Conservation (phyloP, 352 stramenopile genomes). For the Thraustochytrium sp. region DNA sequence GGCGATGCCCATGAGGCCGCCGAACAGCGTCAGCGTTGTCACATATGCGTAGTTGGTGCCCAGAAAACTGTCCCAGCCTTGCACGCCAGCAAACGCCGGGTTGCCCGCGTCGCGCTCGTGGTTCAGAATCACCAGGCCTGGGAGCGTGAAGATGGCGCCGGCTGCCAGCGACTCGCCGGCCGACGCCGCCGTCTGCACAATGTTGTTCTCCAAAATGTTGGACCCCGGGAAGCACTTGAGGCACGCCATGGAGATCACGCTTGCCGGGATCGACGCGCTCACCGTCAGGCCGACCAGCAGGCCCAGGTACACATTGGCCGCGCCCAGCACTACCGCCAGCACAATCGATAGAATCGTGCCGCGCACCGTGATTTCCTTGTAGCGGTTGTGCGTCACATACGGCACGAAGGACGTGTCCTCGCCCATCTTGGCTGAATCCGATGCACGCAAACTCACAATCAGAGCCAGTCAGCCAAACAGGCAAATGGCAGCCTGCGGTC, state of each 20-base stretch:
- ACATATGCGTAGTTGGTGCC: slow-evolving; percentile 24
- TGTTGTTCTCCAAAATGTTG: slow-evolving; percentile 45
- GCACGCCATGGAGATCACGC: slow-evolving; percentile 38
- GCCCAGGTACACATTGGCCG: slow-evolving; percentile 45
- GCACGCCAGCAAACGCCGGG: neutral
- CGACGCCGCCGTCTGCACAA: slow-evolving; percentile 38
- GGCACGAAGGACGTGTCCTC: neutral
- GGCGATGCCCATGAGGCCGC: slow-evolving; percentile 36
- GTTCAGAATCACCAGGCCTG: slow-evolving; percentile 43
- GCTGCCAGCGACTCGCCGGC: slow-evolving; percentile 41
- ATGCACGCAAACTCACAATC: no score
- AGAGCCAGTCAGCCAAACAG: no score
- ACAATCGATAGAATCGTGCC: neutral
- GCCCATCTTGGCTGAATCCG: no score
- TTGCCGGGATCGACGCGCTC: slow-evolving; percentile 41
- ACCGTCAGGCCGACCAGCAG: slow-evolving; percentile 42
- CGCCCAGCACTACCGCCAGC: slow-evolving; percentile 32
- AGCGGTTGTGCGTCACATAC: slow-evolving; percentile 18
- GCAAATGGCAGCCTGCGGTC: no score
- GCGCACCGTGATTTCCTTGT: slow-evolving; percentile 39
- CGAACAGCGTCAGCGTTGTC: slow-evolving; percentile 18
- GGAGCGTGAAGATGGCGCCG: slow-evolving; percentile 43
- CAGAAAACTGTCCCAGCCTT: slow-evolving; percentile 25
- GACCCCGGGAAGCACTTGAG: slow-evolving; percentile 2
- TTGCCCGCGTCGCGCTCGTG: neutral